phyloP scores from a whole-genome alignment of 768 basidiomycete species.

The Strobilomyces confusus region DNA sequence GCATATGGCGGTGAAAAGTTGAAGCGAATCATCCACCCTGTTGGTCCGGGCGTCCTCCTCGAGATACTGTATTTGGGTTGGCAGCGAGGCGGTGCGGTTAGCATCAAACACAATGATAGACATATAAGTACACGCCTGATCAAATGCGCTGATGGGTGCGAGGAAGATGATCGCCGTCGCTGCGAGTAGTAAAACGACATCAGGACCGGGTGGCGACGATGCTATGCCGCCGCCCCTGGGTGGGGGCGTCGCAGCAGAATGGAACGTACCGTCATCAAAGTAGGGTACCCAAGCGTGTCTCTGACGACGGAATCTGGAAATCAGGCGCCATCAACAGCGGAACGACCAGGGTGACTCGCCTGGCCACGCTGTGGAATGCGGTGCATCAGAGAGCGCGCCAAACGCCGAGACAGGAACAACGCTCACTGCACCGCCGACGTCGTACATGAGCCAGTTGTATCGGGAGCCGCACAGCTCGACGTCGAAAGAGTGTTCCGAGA shows the following conservation, averaged over 20 bases:
- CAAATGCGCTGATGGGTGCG: constrained; percentile 82
- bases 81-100: constrained; percentile 11
- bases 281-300: constrained; percentile 80
- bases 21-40: constrained; percentile 77
- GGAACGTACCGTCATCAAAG: constrained; percentile 70
- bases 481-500: constrained; percentile 72
- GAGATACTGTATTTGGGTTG: constrained; percentile 52
- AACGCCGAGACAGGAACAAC: background rate
- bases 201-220: constrained; percentile 9
- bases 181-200: constrained; percentile 25
- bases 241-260: constrained; percentile 4
- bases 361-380: constrained; percentile 49
- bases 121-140: constrained; percentile 53
- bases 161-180: constrained; percentile 84
- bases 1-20: constrained; percentile 72
- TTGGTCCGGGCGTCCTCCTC: constrained; percentile 80
- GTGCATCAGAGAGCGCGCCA: background rate
- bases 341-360: constrained; percentile 35
- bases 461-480: constrained; percentile 57
- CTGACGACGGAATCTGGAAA: constrained; percentile 33
- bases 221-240: constrained; percentile 17
- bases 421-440: constrained; percentile 80
- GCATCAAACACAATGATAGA: background rate
- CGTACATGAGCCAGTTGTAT: constrained; percentile 77
- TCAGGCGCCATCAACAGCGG: constrained; percentile 12